A percentile compares a stretch with the other conserved stretches of the same genome.
Evolutionary conservation across 179 eudicot genomes (phyloP).

Genomic region (Camellia oleifera): DNA sequence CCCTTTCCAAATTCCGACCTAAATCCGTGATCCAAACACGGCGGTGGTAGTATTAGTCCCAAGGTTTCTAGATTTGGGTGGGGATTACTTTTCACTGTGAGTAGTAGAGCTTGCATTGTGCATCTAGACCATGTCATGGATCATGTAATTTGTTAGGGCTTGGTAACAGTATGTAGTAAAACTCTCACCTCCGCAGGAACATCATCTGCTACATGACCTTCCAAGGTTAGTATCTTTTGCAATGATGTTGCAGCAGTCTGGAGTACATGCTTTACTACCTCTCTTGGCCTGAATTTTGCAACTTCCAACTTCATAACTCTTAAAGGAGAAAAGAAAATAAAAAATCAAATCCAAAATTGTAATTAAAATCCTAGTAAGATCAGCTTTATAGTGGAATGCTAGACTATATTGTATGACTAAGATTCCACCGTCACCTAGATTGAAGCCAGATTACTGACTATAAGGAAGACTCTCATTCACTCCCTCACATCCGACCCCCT

Average conservation of each 20-base stretch:
- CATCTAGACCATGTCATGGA: neutral
- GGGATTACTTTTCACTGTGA: too few relatives aligned
- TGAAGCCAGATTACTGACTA: too few relatives aligned
- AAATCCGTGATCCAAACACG: too few relatives aligned
- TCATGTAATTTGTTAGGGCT: neutral
- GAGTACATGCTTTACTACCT: conserved; percentile 67
- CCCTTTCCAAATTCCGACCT: too few relatives aligned
- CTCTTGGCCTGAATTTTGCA: too few relatives aligned
- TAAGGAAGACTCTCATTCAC: too few relatives aligned
- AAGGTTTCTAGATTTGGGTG: too few relatives aligned
- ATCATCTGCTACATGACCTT: conserved; percentile 35
- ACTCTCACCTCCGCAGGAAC: conserved; percentile 67
- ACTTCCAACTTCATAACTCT: too few relatives aligned
- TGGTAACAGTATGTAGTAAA: neutral
- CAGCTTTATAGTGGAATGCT: neutral
- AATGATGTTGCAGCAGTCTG: conserved; percentile 88
- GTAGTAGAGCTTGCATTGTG: neutral
- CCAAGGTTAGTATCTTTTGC: conserved; percentile 64
- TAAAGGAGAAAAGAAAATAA: too few relatives aligned
- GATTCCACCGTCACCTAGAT: neutral
- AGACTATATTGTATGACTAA: neutral
- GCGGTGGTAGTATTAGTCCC: too few relatives aligned
- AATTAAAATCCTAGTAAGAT: conserved; percentile 27
- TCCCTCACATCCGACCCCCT: too few relatives aligned
- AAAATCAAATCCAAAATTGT: too few relatives aligned